Base-by-base conservation (phyloP, 768 basidiomycete species). In the Lanmaoa pseudosensibilis region DNA sequence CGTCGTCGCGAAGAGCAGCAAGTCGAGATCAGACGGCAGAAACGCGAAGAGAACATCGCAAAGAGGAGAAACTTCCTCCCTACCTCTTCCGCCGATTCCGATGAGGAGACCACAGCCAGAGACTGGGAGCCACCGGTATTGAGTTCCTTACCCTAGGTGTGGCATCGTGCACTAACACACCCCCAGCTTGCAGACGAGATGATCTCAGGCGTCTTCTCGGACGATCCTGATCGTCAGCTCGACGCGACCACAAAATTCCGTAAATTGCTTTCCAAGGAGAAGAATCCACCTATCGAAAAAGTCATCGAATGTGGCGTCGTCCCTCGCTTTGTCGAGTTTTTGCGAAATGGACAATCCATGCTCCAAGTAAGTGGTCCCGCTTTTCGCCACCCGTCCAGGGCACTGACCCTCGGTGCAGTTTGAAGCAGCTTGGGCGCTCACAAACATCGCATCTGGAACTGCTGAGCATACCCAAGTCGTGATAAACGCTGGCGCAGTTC, bases 171-270 rank as follows among this genome's bases (percentile, higher is more conserved):
- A 23, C 53, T 50, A 21, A 68, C 48, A 45, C 19, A 5, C 39
- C 58, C 65, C 13, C 59, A 93, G 86, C 82, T 94, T 62, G 86
- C 89, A 30, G 88, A 91, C 53, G 93, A 94, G 67, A 95, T 99
- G 94, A 87, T 99, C 60, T 74, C 80, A 52, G 94, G 88, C 54
- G 94, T 99, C 27, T 96, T 97, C 73, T 93, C 92, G 23, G 87
- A 94, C 50, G 89, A 95, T 72, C 78, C 88, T 32, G 93, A 97
- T 56, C 88, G 85, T 65, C 97, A 99, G 75, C 79, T 96, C 57
- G 95, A 98, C 73, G 91, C 96, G 70, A 98, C 97, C 18, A 98
- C 93, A 69, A 96, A 92, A 77, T 98, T 98, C 82, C 88, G 97
- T 67, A 99, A 98, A 77, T 83, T 99, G 39, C 84, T 99, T 61